Evolutionary conservation across 2,329 filamentous ascomycete species (phyloP).

Genomic region (Trichoderma hamatum): DNA sequence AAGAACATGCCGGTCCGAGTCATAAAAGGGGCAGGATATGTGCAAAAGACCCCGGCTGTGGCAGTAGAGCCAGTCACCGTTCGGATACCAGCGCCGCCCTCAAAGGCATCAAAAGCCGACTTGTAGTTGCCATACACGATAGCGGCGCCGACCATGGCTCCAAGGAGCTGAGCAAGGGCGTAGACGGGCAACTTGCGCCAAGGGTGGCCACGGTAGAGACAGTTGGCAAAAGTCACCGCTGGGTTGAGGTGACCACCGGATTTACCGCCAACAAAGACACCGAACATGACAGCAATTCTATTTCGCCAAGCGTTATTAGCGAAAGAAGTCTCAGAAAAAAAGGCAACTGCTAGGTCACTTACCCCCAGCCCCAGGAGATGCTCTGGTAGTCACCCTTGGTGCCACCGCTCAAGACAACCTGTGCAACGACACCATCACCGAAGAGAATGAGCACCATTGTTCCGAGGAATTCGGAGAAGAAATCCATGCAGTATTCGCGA

Average conservation of each 20-base stretch:
- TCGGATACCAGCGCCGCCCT: slow-evolving; percentile 62
- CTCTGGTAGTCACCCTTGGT: slow-evolving; percentile 54
- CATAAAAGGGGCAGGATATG: slow-evolving; percentile 69
- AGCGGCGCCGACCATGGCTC: slow-evolving; percentile 64
- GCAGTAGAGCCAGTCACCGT: slow-evolving; percentile 63
- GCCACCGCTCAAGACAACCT: slow-evolving; percentile 61
- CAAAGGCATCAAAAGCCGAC: slow-evolving; percentile 65
- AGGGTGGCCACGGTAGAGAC: slow-evolving; percentile 67
- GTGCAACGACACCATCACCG: slow-evolving; percentile 71
- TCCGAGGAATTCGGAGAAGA: slow-evolving; percentile 69
- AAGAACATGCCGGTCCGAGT: slow-evolving; percentile 70
- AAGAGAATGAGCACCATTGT: slow-evolving; percentile 71
- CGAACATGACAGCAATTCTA: slow-evolving; percentile 68
- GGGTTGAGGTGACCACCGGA: slow-evolving; percentile 71
- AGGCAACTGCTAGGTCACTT: slow-evolving; percentile 32
- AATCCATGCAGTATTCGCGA: slow-evolving; percentile 56
- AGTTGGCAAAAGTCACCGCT: slow-evolving; percentile 71
- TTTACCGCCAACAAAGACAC: slow-evolving; percentile 67
- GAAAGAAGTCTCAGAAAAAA: background rate
- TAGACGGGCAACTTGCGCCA: slow-evolving; percentile 74
- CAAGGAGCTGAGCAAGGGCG: slow-evolving; percentile 65
- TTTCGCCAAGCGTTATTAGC: background rate
- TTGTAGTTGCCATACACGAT: slow-evolving; percentile 67
- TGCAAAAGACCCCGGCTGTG: slow-evolving; percentile 73
- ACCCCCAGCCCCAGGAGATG: slow-evolving; percentile 56